phyloP scores from a whole-genome alignment of 805 yeast genomes.

The Candida maltosa region DNA sequence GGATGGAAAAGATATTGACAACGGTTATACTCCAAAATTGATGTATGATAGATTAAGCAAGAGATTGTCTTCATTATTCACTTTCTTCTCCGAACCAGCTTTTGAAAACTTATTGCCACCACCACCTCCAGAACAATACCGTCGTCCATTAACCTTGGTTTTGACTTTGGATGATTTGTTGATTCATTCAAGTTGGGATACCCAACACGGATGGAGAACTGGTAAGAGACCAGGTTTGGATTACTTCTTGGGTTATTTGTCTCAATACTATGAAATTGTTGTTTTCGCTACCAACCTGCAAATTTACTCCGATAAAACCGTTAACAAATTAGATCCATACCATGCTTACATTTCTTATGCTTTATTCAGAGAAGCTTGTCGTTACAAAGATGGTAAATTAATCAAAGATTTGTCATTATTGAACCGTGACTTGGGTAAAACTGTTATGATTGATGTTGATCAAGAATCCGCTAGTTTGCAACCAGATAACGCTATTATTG shows the following conservation, averaged over 20 bases:
- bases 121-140: constrained; percentile 85
- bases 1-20: constrained; percentile 51
- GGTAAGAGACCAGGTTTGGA: constrained; percentile 99
- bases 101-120: constrained; percentile 92
- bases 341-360: constrained; percentile 86
- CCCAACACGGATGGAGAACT: constrained; percentile 94
- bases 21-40: constrained; percentile 65
- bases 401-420: constrained; percentile 86
- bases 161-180: constrained; percentile 85
- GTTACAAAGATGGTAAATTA: constrained; percentile 82
- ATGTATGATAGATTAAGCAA: constrained; percentile 68
- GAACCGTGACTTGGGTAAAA: constrained; percentile 86
- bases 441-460: constrained; percentile 75
- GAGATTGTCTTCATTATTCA: constrained; percentile 72
- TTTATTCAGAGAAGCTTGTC: constrained; percentile 85
- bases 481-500: constrained; percentile 90
- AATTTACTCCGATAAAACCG: constrained; percentile 81
- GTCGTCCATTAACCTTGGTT: constrained; percentile 89
- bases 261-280: constrained; percentile 95
- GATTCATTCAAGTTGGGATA: constrained; percentile 89
- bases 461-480: constrained; percentile 72
- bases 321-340: constrained; percentile 88
- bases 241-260: constrained; percentile 89
- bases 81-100: constrained; percentile 89
- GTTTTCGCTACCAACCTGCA: constrained; percentile 81